A percentile compares a stretch with the other conserved stretches of the same genome.
Conservation (phyloP, 1,284 basidiomycete species). For the Tylopilus sp. region DNA sequence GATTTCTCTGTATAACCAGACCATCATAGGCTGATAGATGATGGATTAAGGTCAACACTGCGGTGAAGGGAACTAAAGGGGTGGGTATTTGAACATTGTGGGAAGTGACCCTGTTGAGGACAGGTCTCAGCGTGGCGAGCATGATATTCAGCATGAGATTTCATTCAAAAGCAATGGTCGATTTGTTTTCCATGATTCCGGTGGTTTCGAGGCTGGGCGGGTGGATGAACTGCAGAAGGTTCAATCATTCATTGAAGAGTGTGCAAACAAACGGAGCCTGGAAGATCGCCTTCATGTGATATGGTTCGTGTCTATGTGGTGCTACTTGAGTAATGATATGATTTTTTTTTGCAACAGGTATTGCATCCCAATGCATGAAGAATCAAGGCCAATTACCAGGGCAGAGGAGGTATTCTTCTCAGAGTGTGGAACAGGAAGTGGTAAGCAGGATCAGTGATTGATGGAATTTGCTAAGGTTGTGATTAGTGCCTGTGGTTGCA, state of each 20-base stretch:
- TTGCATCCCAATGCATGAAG: conserved; percentile 15
- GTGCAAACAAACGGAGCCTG: conserved; percentile 1
- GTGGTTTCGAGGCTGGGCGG: conserved; percentile 29
- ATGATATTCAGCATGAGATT: conserved; percentile 33
- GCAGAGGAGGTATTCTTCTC: conserved; percentile 15
- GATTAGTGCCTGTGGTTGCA: conserved; percentile 14
- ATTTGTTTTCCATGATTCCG: conserved; percentile 32
- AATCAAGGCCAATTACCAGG: conserved; percentile 2
- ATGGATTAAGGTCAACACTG: no score
- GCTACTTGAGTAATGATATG: neutral
- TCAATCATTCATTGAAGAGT: conserved; percentile 19
- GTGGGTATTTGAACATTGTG: no score
- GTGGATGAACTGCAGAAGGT: no score
- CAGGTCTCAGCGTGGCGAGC: conserved; percentile 29
- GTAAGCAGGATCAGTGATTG: neutral
- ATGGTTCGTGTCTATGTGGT: conserved; percentile 16
- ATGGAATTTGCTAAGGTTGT: neutral
- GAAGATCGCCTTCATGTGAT: conserved; percentile 27
- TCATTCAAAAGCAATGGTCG: conserved; percentile 18
- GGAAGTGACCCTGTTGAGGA: no score
- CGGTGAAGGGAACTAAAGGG: no score
- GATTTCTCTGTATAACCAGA: no score
- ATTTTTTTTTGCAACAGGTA: conserved; percentile 8
- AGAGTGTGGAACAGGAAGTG: conserved; percentile 11
- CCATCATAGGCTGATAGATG: no score